Percentiles rank a stretch among this genome's conserved stretches.
phyloP scores from a whole-genome alignment of 2,329 filamentous ascomycete genomes.

The Penicillium sclerotiorum region DNA sequence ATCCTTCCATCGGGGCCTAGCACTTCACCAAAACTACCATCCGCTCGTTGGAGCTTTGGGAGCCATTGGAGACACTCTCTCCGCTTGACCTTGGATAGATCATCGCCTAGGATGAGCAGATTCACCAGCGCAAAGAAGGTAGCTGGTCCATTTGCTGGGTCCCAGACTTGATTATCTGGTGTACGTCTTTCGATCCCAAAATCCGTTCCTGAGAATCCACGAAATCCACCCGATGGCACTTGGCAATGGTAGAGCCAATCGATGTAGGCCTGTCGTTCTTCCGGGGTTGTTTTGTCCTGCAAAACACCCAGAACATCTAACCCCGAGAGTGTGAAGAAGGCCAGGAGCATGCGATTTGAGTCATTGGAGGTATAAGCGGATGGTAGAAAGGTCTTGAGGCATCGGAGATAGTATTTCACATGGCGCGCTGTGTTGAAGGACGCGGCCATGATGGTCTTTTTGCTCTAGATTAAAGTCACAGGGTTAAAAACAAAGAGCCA shows the following conservation, averaged over 20 bases:
- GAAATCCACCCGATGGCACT: slow-evolving; percentile 83
- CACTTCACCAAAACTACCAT: slow-evolving; percentile 91
- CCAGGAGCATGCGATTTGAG: slow-evolving; percentile 85
- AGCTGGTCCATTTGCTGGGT: slow-evolving; percentile 80
- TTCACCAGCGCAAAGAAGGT: slow-evolving; percentile 85
- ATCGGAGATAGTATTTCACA: slow-evolving; percentile 90
- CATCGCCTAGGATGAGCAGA: slow-evolving; percentile 67
- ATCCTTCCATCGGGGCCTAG: slow-evolving; percentile 62
- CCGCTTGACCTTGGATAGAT: slow-evolving; percentile 67
- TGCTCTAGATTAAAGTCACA: too few species aligned
- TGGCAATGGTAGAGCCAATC: slow-evolving; percentile 86
- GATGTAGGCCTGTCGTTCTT: slow-evolving; percentile 60
- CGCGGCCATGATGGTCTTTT: slow-evolving; percentile 22
- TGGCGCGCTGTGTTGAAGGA: slow-evolving; percentile 62
- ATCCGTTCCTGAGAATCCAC: slow-evolving; percentile 74
- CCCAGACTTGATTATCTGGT: slow-evolving; percentile 61
- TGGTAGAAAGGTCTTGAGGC: slow-evolving; percentile 78
- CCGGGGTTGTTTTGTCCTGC: slow-evolving; percentile 54
- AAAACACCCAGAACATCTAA: slow-evolving; percentile 76
- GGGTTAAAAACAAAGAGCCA: too few species aligned
- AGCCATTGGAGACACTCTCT: slow-evolving; percentile 73
- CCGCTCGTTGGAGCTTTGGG: slow-evolving; percentile 70
- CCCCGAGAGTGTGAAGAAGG: slow-evolving; percentile 84
- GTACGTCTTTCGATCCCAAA: slow-evolving; percentile 52
- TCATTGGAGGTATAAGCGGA: slow-evolving; percentile 84